Evolutionary conservation across 805 yeast genomes (phyloP).

Genomic region (Pichia pseudocactophila): DNA sequence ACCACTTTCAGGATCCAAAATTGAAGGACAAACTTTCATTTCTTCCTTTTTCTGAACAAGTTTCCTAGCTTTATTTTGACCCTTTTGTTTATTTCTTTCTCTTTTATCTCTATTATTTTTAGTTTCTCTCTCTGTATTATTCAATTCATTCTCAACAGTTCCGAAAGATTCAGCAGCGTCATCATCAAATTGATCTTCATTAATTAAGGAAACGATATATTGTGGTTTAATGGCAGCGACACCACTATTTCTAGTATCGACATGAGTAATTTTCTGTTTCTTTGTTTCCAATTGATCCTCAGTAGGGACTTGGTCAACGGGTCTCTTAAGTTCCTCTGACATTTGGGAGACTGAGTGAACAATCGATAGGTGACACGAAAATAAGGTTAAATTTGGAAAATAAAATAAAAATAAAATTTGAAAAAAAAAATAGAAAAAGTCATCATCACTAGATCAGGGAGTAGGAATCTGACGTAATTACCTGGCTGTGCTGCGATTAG

Average conservation of each 20-base stretch:
- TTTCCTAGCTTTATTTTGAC: slow-evolving; percentile 80
- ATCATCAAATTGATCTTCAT: slow-evolving; percentile 28
- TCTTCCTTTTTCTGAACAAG: slow-evolving; percentile 59
- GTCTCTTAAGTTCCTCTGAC: slow-evolving; percentile 10
- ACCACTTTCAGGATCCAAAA: slow-evolving; percentile 42
- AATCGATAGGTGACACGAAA: too few relatives aligned
- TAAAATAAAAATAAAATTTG: too few relatives aligned
- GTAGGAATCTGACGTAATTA: too few relatives aligned
- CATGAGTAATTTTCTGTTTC: slow-evolving; percentile 6
- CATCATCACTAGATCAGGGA: too few relatives aligned
- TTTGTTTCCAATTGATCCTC: slow-evolving; percentile 2
- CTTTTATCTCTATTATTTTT: slow-evolving; percentile 26
- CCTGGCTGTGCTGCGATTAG: too few relatives aligned
- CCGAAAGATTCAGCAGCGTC: slow-evolving; percentile 37
- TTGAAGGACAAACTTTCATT: slow-evolving; percentile 55
- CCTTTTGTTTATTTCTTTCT: slow-evolving; percentile 44
- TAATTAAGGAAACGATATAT: slow-evolving; percentile 34
- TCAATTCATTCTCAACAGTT: slow-evolving; percentile 4
- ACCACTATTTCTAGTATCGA: slow-evolving; percentile 32
- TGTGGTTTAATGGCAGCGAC: slow-evolving; percentile 73
- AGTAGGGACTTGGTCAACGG: slow-evolving; percentile 6
- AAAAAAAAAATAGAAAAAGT: too few relatives aligned
- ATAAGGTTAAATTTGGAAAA: too few relatives aligned
- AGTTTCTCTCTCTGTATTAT: slow-evolving; percentile 17
- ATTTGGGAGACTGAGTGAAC: too few relatives aligned